Percentiles rank a stretch among this genome's conserved stretches.
These are phyloP conservation scores for Phytophthora europaea DNA, from an alignment of 352 stramenopile species.

Conservation along the genomic window DNA sequence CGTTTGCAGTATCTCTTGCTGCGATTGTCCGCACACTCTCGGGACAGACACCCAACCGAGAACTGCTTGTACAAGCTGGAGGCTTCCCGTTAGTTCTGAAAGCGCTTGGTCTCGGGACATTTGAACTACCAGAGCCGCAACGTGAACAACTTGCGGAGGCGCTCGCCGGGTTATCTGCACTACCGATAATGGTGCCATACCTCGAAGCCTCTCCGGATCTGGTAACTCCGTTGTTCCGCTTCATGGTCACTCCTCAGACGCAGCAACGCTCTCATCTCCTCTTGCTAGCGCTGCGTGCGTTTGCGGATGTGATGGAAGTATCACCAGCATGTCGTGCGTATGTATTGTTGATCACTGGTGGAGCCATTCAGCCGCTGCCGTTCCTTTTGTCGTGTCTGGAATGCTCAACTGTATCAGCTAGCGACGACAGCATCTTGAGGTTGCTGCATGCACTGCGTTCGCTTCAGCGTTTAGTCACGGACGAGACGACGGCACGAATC, in stretches of 20 bases:
- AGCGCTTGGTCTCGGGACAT: slow-evolving; percentile 23
- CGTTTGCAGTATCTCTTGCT: slow-evolving; percentile 25
- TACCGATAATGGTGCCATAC: slow-evolving; percentile 24
- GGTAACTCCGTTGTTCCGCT: slow-evolving; percentile 65
- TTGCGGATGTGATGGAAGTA: slow-evolving; percentile 64
- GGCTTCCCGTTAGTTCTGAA: slow-evolving; percentile 56
- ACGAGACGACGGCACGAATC: slow-evolving; percentile 48
- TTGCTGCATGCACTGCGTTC: slow-evolving; percentile 57
- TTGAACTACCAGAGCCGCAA: slow-evolving; percentile 21
- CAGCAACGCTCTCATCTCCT: slow-evolving; percentile 43
- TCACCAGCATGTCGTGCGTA: slow-evolving; percentile 53
- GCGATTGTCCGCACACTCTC: slow-evolving; percentile 32
- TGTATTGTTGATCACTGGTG: slow-evolving; percentile 44
- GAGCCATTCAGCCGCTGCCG: slow-evolving; percentile 35
- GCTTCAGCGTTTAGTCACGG: slow-evolving; percentile 67
- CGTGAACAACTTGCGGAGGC: slow-evolving; percentile 34
- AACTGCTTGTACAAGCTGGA: slow-evolving; percentile 40
- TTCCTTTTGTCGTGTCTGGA: slow-evolving; percentile 64
- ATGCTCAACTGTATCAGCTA: slow-evolving; percentile 27
- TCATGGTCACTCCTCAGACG: slow-evolving; percentile 55
- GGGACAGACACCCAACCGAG: slow-evolving; percentile 33
- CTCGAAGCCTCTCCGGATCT: slow-evolving; percentile 42
- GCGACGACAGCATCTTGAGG: slow-evolving; percentile 35
- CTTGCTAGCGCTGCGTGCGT: slow-evolving; percentile 47
- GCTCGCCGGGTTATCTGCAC: slow-evolving; percentile 21